Conservation (phyloP, 441 rosid genomes). For the Pelargonium cotyledonis region DNA sequence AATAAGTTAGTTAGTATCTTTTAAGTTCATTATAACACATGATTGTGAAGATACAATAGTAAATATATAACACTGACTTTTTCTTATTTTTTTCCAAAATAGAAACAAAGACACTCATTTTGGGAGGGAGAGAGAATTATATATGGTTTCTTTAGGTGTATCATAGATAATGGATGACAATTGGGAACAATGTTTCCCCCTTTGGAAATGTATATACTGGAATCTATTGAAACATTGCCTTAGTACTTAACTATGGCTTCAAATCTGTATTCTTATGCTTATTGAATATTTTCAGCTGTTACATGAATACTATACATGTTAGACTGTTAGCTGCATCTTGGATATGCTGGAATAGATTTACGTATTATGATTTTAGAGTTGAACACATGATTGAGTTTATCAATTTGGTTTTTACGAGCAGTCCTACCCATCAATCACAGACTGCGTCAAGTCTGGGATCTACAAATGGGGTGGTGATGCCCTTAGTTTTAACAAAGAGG, state of each 20-base stretch:
- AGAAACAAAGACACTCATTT: too few relatives aligned
- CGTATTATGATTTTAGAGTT: background rate
- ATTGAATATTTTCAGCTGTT: background rate
- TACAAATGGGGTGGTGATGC: constrained; percentile 93
- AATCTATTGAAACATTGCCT: background rate
- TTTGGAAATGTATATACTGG: background rate
- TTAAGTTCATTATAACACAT: too few relatives aligned
- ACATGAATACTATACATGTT: background rate
- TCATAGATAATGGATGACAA: too few relatives aligned
- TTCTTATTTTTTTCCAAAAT: too few relatives aligned
- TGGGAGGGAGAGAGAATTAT: too few relatives aligned
- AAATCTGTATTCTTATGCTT: background rate
- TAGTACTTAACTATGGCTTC: background rate
- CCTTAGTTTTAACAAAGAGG: constrained; percentile 34
- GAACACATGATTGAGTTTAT: too few relatives aligned
- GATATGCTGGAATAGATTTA: background rate
- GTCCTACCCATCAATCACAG: constrained; percentile 77
- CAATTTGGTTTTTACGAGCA: constrained; percentile 33
- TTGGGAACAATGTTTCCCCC: too few relatives aligned
- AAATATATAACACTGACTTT: too few relatives aligned
- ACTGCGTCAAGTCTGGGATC: constrained; percentile 66
- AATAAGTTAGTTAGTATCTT: too few relatives aligned
- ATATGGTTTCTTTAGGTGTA: too few relatives aligned
- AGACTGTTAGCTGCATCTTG: background rate
- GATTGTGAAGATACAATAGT: too few relatives aligned